Percentiles rank a stretch among this genome's conserved stretches.
These are phyloP conservation scores for Colletotrichum sojae DNA, from an alignment of 2,329 filamentous ascomycete genomes.

Conservation along the genomic window DNA sequence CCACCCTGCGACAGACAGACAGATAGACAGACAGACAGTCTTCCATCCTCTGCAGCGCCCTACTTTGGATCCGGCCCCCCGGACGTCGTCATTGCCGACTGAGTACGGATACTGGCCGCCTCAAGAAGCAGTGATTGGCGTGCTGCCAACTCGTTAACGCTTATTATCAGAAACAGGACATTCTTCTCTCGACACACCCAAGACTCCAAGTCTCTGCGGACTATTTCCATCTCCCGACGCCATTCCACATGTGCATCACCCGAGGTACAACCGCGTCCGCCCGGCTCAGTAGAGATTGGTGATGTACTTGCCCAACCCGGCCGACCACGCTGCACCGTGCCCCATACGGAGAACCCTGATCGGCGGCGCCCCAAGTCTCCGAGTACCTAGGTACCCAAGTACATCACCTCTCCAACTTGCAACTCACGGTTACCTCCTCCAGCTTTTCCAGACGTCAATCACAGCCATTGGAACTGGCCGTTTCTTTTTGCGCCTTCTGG, in stretches of 20 bases:
- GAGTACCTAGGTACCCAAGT: conserved; percentile 1
- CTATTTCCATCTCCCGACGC: background rate
- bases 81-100: background rate
- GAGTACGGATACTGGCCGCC: too few relatives aligned
- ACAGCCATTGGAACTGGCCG: conserved; percentile 16
- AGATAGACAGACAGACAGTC: background rate
- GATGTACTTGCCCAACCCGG: conserved; percentile 32
- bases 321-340: conserved; percentile 18
- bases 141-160: background rate
- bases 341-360: conserved; percentile 39
- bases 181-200: background rate
- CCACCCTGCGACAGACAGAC: conserved; percentile 1
- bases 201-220: background rate
- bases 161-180: background rate
- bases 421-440: background rate
- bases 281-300: conserved; percentile 4
- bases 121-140: too few relatives aligned
- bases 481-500: conserved; percentile 18
- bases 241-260: conserved; percentile 1
- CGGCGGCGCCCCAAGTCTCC: conserved; percentile 23
- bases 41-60: background rate
- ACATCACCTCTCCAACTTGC: background rate
- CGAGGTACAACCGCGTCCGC: conserved; percentile 18
- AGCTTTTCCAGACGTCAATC: conserved; percentile 6
- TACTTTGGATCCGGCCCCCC: background rate